These are phyloP conservation scores for Euphorbia schlechtendalii DNA, from an alignment of 441 rosid species.

Conservation along the genomic window DNA sequence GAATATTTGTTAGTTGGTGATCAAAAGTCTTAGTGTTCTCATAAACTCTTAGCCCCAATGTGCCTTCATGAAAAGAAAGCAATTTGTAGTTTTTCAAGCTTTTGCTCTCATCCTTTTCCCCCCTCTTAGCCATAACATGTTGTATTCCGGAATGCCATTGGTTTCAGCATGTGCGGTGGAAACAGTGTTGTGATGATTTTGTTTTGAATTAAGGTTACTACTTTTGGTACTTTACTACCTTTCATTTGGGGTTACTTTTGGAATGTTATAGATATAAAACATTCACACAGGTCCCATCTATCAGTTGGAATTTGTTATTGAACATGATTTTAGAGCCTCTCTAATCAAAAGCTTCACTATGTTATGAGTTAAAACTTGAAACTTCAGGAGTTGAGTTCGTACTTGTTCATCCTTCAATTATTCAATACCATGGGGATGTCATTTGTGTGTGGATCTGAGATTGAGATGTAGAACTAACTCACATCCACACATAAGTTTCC, in stretches of 20 bases:
- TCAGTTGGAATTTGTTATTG: neutral
- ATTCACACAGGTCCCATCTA: neutral
- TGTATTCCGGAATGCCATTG: neutral
- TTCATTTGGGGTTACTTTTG: neutral
- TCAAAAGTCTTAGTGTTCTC: neutral
- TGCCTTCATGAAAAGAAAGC: neutral
- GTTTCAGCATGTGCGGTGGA: neutral
- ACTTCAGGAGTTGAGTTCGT: too few relatives aligned
- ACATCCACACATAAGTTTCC: too few relatives aligned
- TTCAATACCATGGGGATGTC: too few relatives aligned
- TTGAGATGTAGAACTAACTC: too few relatives aligned
- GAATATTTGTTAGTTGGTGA: neutral
- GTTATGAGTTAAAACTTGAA: too few relatives aligned
- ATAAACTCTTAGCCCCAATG: neutral
- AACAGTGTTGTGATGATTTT: neutral
- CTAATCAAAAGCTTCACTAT: too few relatives aligned
- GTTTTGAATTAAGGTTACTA: neutral
- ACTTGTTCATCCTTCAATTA: too few relatives aligned
- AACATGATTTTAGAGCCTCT: too few relatives aligned
- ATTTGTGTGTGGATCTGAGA: too few relatives aligned
- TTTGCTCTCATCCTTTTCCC: neutral
- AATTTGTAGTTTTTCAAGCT: neutral
- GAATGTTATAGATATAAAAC: conserved; percentile 1
- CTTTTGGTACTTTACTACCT: neutral
- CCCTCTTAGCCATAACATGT: neutral